Base-by-base conservation (phyloP, 441 rosid species). In the Mallotus japonicus region DNA sequence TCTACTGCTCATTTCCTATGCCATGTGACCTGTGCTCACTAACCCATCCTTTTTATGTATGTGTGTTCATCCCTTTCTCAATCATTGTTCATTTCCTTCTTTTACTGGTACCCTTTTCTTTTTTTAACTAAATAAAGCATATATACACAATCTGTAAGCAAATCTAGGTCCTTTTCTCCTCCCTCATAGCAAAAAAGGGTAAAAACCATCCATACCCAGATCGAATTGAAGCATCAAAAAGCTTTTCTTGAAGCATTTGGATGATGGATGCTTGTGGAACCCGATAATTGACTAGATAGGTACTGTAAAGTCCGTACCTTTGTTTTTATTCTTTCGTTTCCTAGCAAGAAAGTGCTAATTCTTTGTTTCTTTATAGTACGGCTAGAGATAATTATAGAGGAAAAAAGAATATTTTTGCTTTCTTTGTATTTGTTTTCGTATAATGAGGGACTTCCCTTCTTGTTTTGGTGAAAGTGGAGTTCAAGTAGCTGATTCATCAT, bases 371-470 rank as follows among this genome's bases (percentile, higher is more conserved):
- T 37, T 37, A 37, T 37, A 37, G 40, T 37, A 37, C 40, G 40
- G 40, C 6, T 37, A 0, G 58, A 55, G 49, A 53, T 44, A 40
- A 56, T 65, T 28, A 11, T 24, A 7, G 50, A 32, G n/a, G 50
- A 55, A 53, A 62, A 59, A 28, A 37, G 40, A 37, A 37, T 37
- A 37, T 62, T 54, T 55, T 2, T 55, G 61, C 16, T 28, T 19
- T 8, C 14, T 47, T 47, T 54, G 16, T 12, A 5, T 12, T 20
- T 46, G 59, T 69, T 46, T 34, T 28, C 70, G 72, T 62, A 80
- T n/a, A 72, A 92, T 94, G 96, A 92, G 86, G 87, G 97, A 94
- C 76, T 92, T 94, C 79, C 96, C 95, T 76, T 94, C 98, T 83
- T 94, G 97, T 84, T 94, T 92, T 69, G 93, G 96, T 74, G 98